These are phyloP conservation scores for Mucor racemosus DNA, from an alignment of 371 early-diverging fungal species.

Conservation along the genomic window DNA sequence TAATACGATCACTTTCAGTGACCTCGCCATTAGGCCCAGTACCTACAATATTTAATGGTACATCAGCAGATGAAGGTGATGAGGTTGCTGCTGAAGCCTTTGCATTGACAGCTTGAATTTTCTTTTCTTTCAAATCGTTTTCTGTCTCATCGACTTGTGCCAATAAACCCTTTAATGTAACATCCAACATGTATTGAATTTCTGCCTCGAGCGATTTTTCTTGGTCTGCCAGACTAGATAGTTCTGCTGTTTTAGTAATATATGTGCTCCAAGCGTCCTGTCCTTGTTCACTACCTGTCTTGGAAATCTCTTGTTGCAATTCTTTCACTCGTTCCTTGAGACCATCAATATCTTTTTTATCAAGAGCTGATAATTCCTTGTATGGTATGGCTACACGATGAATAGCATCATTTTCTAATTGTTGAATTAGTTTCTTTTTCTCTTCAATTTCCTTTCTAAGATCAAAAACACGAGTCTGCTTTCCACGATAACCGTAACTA, in stretches of 20 bases:
- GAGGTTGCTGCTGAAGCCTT: constrained; percentile 25
- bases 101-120: constrained; percentile 48
- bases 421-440: constrained; percentile 41
- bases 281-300: constrained; percentile 38
- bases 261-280: constrained; percentile 45
- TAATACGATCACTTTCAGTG: constrained; percentile 64
- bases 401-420: constrained; percentile 35
- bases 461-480: constrained; percentile 56
- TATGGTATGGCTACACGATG: constrained; percentile 34
- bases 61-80: constrained; percentile 6
- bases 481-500: constrained; percentile 52
- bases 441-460: constrained; percentile 63
- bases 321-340: constrained; percentile 50
- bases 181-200: constrained; percentile 47
- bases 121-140: constrained; percentile 56
- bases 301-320: constrained; percentile 46
- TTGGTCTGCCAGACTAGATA: constrained; percentile 57
- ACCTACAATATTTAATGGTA: constrained; percentile 50
- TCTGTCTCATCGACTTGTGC: constrained; percentile 57
- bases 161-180: constrained; percentile 46
- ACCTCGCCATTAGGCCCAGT: constrained; percentile 65
- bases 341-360: constrained; percentile 45
- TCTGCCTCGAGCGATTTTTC: constrained; percentile 58
- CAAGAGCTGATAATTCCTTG: constrained; percentile 28
- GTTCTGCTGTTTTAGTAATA: constrained; percentile 48